phyloP scores from a whole-genome alignment of 441 rosid species.

The Biscutella laevigata region DNA sequence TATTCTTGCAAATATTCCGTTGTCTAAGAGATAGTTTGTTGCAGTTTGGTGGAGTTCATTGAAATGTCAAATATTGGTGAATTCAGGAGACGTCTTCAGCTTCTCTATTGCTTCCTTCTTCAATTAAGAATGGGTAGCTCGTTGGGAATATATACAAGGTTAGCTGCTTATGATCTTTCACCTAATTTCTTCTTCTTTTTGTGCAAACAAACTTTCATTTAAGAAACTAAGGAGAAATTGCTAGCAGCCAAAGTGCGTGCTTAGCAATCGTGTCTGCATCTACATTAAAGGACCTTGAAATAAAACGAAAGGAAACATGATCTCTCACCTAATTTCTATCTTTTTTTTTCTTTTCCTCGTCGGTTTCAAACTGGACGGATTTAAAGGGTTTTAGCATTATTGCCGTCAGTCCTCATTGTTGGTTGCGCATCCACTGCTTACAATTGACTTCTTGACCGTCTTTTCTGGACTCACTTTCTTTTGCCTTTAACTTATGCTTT shows the following conservation, averaged over 20 bases:
- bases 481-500: slow-evolving; percentile 3
- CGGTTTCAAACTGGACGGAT: slow-evolving; percentile 3
- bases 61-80: slow-evolving; percentile 84
- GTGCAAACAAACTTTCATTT: no score
- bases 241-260: no score
- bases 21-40: slow-evolving; percentile 22
- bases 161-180: slow-evolving; percentile 17
- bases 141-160: slow-evolving; percentile 67
- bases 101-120: slow-evolving; percentile 74
- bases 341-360: not conserved
- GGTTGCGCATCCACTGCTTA: slow-evolving; percentile 1
- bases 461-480: slow-evolving; percentile 1
- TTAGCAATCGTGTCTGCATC: no score
- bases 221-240: no score
- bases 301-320: no score
- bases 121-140: slow-evolving; percentile 57
- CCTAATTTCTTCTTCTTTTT: not conserved
- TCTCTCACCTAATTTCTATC: not conserved
- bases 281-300: no score
- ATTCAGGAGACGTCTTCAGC: slow-evolving; percentile 80
- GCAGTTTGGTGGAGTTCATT: slow-evolving; percentile 86
- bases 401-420: not conserved
- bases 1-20: slow-evolving; percentile 5
- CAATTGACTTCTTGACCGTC: not conserved
- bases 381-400: slow-evolving; percentile 1